A percentile compares a stretch with the other conserved stretches of the same genome.
Evolutionary conservation across 805 yeast genomes (phyloP).

Genomic region (Candida montana): DNA sequence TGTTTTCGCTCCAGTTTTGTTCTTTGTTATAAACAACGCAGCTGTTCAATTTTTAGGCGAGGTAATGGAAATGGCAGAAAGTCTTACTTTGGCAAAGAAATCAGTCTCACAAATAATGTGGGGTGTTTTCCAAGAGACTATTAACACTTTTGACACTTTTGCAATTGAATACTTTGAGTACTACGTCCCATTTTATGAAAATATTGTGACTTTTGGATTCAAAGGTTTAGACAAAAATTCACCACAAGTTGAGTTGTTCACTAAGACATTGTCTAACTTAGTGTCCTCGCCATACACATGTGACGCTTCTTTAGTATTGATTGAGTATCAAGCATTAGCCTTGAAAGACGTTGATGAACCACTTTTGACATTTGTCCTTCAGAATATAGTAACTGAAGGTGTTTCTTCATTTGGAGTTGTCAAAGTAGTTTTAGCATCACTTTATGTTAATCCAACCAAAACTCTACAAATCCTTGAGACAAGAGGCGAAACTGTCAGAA

Average conservation of each 20-base stretch:
- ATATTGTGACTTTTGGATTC: constrained; percentile 48
- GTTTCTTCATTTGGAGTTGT: constrained; percentile 40
- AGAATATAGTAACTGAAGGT: constrained; percentile 21
- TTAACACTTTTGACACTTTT: constrained; percentile 52
- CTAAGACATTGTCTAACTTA: constrained; percentile 14
- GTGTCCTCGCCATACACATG: constrained; percentile 18
- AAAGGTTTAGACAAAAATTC: constrained; percentile 15
- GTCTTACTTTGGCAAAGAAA: constrained; percentile 44
- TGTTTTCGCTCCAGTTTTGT: constrained; percentile 52
- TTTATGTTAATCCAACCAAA: constrained; percentile 55
- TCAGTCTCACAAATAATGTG: constrained; percentile 46
- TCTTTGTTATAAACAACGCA: constrained; percentile 52
- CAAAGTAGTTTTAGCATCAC: constrained; percentile 57
- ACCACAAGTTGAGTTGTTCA: constrained; percentile 16
- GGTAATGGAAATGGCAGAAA: constrained; percentile 57
- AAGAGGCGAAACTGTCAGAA: constrained; percentile 37
- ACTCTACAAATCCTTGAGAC: constrained; percentile 50
- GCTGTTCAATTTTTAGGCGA: constrained; percentile 59
- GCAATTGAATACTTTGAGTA: constrained; percentile 55
- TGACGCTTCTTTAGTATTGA: constrained; percentile 32
- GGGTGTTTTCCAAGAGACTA: constrained; percentile 43
- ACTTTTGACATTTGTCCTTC: constrained; percentile 12
- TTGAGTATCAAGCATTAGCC: constrained; percentile 19
- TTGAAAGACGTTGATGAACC: constrained; percentile 13
- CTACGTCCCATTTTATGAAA: constrained; percentile 52